Evolutionary conservation across 331 rosid genomes (phyloP), one percentile per base, ranked within the genome.

Genomic region (Quercus lobata): DNA sequence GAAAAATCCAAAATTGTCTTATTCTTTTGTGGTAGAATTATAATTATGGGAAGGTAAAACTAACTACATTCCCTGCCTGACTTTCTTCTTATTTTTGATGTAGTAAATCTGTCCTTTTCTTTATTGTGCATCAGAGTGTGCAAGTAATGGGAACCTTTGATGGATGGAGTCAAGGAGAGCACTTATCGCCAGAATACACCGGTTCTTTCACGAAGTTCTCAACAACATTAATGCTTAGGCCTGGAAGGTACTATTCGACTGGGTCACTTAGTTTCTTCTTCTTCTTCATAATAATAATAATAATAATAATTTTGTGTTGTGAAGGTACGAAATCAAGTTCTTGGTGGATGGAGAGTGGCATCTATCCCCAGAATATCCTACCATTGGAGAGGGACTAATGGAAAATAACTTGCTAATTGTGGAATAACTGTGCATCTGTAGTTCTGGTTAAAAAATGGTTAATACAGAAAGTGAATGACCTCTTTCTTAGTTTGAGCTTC

Each of bases 131-230:
- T 60, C 75, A 95, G 99, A 84, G 92, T 55, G 97, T 95, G 82
- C 97, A 95, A 90, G 91, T 95, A 46, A 91, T 91, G 99, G 99
- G 99, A 32, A 88, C 86, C 46, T 95, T 95, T 75, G 99, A 95
- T 77, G 98, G 99, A 27, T 93, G 98, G 99, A 95, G 97, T 83
- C 93, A 90, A 79, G 99, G 99, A 66, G 98, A 95, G 86, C 84
- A 89, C 66, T 87, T 95, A 73, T 95, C 99, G 17, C 88, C 97
- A 4, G 97, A 95, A 77, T 93, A 95, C 75, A 83, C 87, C n/a
- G 94, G 92, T 81, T 89, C 92, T 71, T 91, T 69, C 79, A 87
- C 97, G 21, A 88, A 83, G 61, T 95, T 95, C 87, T 95, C 98
- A 18, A 83, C 99, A 74, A 90, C 88, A 74, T 76, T 95, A 76